Evolutionary conservation across 169 alveolate genomes (phyloP).

Genomic region (Theileria parva): DNA sequence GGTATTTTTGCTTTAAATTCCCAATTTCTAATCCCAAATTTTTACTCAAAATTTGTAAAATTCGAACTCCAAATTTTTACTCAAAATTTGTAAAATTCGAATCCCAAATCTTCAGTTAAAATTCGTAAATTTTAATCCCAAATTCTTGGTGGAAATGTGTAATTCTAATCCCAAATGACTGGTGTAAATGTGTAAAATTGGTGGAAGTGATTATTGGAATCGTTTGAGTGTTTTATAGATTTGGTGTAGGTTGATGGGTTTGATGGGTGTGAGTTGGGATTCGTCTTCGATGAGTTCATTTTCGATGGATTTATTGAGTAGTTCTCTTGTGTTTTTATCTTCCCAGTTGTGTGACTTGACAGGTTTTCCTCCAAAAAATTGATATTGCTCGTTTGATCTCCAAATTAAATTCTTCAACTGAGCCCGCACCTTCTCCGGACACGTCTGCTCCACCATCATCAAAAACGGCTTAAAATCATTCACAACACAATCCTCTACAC

Average conservation of each 20-base stretch:
- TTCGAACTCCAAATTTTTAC: no score
- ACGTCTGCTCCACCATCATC: constrained; percentile 50
- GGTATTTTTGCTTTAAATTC: no score
- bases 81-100: no score
- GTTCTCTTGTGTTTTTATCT: constrained; percentile 26
- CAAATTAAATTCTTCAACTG: constrained; percentile 31
- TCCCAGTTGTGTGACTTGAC: neutral
- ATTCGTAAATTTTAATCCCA: no score
- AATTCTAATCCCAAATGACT: no score
- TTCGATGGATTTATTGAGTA: constrained; percentile 42
- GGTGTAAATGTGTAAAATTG: no score
- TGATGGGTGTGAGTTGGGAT: constrained; percentile 19
- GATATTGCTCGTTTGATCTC: constrained; percentile 8
- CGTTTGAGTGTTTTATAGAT: constrained; percentile 52
- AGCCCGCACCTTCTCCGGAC: constrained; percentile 46
- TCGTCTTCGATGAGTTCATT: constrained; percentile 50
- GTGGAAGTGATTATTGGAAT: constrained; percentile 1
- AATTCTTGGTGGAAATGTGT: no score
- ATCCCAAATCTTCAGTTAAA: no score
- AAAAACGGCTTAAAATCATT: constrained; percentile 64
- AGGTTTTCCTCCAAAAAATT: constrained; percentile 4
- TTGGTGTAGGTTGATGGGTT: constrained; percentile 49
- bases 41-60: no score
- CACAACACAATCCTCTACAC: neutral
- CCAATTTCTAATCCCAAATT: no score